Base-by-base conservation (phyloP, 495 filamentous ascomycete species). In the Penicillium fimorum region DNA sequence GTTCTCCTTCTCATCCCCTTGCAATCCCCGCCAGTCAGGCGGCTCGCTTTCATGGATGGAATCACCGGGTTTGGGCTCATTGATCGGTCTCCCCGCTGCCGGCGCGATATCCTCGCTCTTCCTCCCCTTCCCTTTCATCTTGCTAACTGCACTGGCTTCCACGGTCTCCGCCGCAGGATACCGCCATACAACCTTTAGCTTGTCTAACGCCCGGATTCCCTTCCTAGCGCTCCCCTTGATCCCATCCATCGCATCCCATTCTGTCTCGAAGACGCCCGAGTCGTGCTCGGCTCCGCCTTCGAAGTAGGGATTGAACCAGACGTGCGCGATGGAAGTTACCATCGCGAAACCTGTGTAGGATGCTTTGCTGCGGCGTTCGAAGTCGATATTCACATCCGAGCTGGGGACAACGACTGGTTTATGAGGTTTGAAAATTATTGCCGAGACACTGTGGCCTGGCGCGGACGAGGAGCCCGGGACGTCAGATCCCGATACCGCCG, bases 261-360 rank as follows among this genome's bases (percentile, higher is more conserved):
- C 72, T 9, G 80, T 81, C 50, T 86, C 82, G 63, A 88, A 87
- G 22, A 86, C 78, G 25, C 84, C 84, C 0, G 77, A 78, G 50
- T 75, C 69, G 41, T 76, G 61, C 60, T 91, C 83, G 15, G 88
- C 79, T 57, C 85, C 81, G 12, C 91, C 92, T 73, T 97, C 94
- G 58, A 97, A 97, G 73, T 86, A 97, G 3, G 87, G 74, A 64
- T 98, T 98, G 74, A 96, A 96, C 94, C 94, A 98, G 30, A 96
- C 88, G 56, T 97, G 92, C 1, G 92, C 91, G 35, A 97, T 86
- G 0, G 91, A 85, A 5, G 92, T 97, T 9, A 96, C 91, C 85
- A 97, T 88, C 5, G 90, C 89, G 59, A 89, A 83, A 5, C 88
- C 89, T 0, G 74, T 78, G 70, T 90, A 87, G 1, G 83, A 82